phyloP scores from a whole-genome alignment of 169 alveolate species.

The Cryptosporidium ryanae region DNA sequence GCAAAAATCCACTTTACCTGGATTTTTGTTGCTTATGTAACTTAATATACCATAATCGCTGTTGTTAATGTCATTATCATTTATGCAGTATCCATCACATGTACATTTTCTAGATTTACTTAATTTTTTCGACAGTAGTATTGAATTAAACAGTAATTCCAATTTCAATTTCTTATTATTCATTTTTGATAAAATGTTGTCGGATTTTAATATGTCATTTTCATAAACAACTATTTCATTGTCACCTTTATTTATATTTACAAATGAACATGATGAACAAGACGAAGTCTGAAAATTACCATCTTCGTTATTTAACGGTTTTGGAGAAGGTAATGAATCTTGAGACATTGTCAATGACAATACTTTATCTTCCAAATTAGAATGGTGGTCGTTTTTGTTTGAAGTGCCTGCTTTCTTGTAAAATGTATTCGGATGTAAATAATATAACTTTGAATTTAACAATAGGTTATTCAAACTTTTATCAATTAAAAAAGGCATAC shows the following conservation, averaged over 20 bases:
- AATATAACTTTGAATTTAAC: constrained; percentile 49
- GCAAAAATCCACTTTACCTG: constrained; percentile 29
- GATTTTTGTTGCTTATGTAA: neutral
- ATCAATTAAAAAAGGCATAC: constrained; percentile 6
- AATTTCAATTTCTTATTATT: neutral
- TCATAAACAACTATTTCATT: neutral
- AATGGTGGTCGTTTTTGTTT: neutral
- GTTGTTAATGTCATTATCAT: too few relatives aligned
- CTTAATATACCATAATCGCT: neutral
- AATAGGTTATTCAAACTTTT: neutral
- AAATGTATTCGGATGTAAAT: constrained; percentile 53
- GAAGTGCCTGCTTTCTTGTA: neutral
- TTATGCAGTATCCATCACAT: neutral
- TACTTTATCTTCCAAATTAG: neutral
- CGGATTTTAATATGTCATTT: neutral
- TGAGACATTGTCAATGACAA: neutral
- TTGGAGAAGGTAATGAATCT: too few relatives aligned
- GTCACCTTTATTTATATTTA: too few relatives aligned
- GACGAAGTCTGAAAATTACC: too few relatives aligned
- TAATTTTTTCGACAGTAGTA: neutral
- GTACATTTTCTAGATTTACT: neutral
- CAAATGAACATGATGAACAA: too few relatives aligned
- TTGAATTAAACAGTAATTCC: constrained; percentile 15
- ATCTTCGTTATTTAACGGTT: too few relatives aligned
- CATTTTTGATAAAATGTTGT: neutral